Base-by-base conservation (phyloP, 495 filamentous ascomycete species). In the Daldinia concentrica region DNA sequence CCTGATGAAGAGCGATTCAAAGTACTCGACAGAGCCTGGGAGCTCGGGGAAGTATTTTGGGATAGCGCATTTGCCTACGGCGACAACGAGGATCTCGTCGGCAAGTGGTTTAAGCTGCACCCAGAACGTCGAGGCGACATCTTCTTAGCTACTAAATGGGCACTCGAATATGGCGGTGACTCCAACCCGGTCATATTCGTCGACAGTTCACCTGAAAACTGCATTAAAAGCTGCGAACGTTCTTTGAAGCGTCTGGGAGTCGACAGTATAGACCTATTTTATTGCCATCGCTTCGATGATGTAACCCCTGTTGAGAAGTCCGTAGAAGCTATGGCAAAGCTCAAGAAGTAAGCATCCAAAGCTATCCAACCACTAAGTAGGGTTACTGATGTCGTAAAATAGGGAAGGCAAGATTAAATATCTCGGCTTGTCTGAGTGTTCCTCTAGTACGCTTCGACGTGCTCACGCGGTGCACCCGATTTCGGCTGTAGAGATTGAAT, bases 271-370 rank as follows among this genome's bases (percentile, higher is more conserved):
- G 90, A 93, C 64, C 74, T 93, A 9, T 90, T 85, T 67, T 91
- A 91, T 66, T 77, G 81, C 34, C 89, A 91, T 69, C 84, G 85
- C 0, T 78, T 86, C 15, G 85, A 87, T 60, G 57, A 71, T 5
- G 80, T 80, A 50, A 86, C 87, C 0, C 90, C 90, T 0, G 83
- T 92, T 27, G 91, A 93, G 78, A 86, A 88, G 76, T 90, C 84
- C 52, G 83, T 90, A 69, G 77, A 73, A n/a, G 84, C 77, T 11
- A 67, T 90, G 79, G 80, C 74, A 22, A 73, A 84, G 70, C 66
- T 84, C 4, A 80, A 83, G 57, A 70, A 78, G 74, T 80, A 76
- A 24, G 77, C 36, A 12, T 29, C 2, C 6, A 2, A 55, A 3
- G 2, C 9, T 6, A 11, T 43, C 37, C 24, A 24, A 64, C 6